These are phyloP conservation scores for Fusarium udum DNA, from an alignment of 2,329 filamentous ascomycete species.

Conservation along the genomic window DNA sequence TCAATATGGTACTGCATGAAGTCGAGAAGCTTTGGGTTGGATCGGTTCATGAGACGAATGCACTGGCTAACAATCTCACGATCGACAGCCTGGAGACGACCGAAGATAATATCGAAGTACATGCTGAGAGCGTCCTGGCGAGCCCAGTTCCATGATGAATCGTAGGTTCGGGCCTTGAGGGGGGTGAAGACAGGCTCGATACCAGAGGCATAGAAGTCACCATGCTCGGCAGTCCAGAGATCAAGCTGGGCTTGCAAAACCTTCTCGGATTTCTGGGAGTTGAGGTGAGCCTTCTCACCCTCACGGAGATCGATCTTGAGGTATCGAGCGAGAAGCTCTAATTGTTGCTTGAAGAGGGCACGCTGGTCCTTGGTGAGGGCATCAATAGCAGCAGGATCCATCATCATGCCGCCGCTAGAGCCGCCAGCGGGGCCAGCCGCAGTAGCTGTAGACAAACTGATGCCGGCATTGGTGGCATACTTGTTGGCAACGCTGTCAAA, in stretches of 20 bases:
- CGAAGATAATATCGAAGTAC: constrained; percentile 99
- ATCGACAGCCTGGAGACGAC: constrained; percentile 89
- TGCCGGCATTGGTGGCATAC: constrained; percentile 84
- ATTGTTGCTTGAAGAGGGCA: constrained; percentile 96
- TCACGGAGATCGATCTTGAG: constrained; percentile 96
- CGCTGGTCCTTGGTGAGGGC: constrained; percentile 97
- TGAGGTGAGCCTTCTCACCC: constrained; percentile 93
- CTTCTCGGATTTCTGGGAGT: constrained; percentile 84
- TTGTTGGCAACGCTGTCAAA: constrained; percentile 89
- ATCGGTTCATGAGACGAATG: constrained; percentile 99
- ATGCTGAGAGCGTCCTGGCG: constrained; percentile 96
- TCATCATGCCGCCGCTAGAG: constrained; percentile 91
- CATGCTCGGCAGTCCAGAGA: constrained; percentile 94
- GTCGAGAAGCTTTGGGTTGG: constrained; percentile 92
- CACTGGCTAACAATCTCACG: constrained; percentile 98
- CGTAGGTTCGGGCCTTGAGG: constrained; percentile 94
- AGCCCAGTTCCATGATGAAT: constrained; percentile 99
- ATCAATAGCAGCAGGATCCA: constrained; percentile 97
- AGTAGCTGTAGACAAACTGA: constrained; percentile 81
- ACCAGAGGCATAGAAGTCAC: constrained; percentile 93
- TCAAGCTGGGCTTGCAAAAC: constrained; percentile 93
- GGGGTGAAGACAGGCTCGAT: constrained; percentile 94
- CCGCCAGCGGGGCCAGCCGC: constrained; percentile 78
- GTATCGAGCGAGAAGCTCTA: constrained; percentile 94
- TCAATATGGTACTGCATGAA: constrained; percentile 99